These are phyloP conservation scores for Hypoxylon sp. DNA, from an alignment of 2,329 filamentous ascomycete genomes.

Conservation along the genomic window DNA sequence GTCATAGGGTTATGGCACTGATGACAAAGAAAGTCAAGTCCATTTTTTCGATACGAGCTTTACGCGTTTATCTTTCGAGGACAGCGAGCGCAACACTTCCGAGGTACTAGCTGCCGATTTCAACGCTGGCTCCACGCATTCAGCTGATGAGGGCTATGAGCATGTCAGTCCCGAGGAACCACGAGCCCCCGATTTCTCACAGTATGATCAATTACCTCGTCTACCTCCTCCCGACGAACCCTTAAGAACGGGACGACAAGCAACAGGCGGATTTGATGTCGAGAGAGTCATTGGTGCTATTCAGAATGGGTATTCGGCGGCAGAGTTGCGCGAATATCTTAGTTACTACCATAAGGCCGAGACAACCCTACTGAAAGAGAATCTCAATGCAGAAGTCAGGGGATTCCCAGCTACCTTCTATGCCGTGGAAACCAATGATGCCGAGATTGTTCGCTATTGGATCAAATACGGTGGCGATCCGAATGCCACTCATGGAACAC, in stretches of 20 bases:
- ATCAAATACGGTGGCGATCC: slow-evolving; percentile 45
- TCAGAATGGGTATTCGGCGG: slow-evolving; percentile 36
- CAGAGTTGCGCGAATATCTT: slow-evolving; percentile 28
- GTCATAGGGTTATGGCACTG: slow-evolving; percentile 20
- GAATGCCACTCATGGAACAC: slow-evolving; percentile 36
- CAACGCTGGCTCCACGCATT: slow-evolving; percentile 28
- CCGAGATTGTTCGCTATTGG: slow-evolving; percentile 42
- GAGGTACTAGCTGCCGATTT: slow-evolving; percentile 29
- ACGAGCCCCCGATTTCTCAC: slow-evolving; percentile 22
- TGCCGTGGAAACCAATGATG: slow-evolving; percentile 42
- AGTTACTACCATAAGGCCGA: slow-evolving; percentile 29
- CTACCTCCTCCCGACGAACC: slow-evolving; percentile 13
- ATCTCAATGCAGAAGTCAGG: slow-evolving; percentile 39
- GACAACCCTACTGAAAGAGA: slow-evolving; percentile 15
- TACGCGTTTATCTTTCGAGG: slow-evolving; percentile 31
- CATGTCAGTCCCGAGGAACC: slow-evolving; percentile 23
- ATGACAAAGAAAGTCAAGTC: slow-evolving; percentile 33
- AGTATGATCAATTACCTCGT: slow-evolving; percentile 37
- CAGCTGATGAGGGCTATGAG: slow-evolving; percentile 28
- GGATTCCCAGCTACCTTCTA: slow-evolving; percentile 47
- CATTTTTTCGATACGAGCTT: slow-evolving; percentile 29
- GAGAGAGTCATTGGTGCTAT: slow-evolving; percentile 36
- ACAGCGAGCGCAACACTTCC: slow-evolving; percentile 29
- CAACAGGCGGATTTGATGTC: slow-evolving; percentile 21
- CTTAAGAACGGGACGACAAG: not conserved